Base-by-base conservation (phyloP, 2,329 filamentous ascomycete species). In the Colletotrichum godetiae region DNA sequence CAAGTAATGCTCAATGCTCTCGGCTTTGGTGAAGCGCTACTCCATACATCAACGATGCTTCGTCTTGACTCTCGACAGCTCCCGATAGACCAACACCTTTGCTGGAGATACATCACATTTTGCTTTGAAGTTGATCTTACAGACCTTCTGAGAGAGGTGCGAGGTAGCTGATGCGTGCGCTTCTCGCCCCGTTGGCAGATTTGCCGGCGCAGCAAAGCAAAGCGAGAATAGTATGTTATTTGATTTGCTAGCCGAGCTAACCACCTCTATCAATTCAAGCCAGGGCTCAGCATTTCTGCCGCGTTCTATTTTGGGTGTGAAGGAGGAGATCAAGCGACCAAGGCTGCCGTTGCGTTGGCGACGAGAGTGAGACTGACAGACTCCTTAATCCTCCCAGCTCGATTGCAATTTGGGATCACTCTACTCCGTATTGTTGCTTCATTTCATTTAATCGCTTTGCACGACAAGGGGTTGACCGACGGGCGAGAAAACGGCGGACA, bases 171-270 rank as follows among this genome's bases (percentile, higher is more conserved):
- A 1, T 31, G 29, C 3, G 13, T 35, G 52, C 31, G 66, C 13
- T 60, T 29, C 42, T 70, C 59, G 19, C 46, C 46, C 65, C 6
- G 55, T 15, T 35, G 52, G 42, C 35, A 61, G 49, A 57, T 37
- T 46, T 42, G 42, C 31, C 67, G 70, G 67, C 67, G 22, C 37
- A 65, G 60, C 46, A 61, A 59, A 46, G 70, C 19, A 8, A 35
- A 12, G 11, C 65, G 53, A 70, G 56, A 73, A 65, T 57, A 73
- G 67, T 27, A 73, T 49, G 37, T 42, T 42, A 42, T 42, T 42
- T 42, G 37, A 33, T 65, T 35, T 56, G 33, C 66, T 66, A 58
- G 58, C 53, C 52, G 27, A 33, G 42, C 53, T 53, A 53, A 65
- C 60, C 60, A 60, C 55, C 29, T 58, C 58, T 53, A 8, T 35